Evolutionary conservation across 2,329 filamentous ascomycete species (phyloP), one percentile per base, ranked within the genome.

Genomic region (Aspergillus sp.): DNA sequence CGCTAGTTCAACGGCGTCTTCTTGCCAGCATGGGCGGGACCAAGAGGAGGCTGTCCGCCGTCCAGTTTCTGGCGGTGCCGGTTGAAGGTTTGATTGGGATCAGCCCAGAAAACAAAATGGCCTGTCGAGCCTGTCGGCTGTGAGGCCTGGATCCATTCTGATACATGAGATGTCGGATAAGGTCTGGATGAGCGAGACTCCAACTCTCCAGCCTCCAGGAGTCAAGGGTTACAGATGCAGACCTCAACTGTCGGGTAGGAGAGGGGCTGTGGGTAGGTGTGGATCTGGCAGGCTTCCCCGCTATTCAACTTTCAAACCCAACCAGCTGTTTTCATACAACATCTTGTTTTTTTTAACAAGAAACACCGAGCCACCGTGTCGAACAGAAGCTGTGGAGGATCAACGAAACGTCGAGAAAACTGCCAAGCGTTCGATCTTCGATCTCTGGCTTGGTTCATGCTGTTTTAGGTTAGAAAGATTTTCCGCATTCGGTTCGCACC

Each of bases 401-500:
- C 24, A 34, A 34, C 19, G 34, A 37, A n/a, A 30, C 27, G 27
- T 30, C 9, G 8, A 30, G 8, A 30, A 30, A 30, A 9, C 27
- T 27, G 27, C 27, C 6, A 15, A 19, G 34, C 15, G 22, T 56
- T 44, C 33, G 24, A 55, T 37, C 39, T 41, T 54, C 41, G 51
- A 53, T 48, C 41, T 40, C 20, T 51, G 20, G 7, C 20, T 22
- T 15, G 7, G 12, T 9, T 20, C 39, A 42, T 49, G 22, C 50
- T 45, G 44, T 40, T 44, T 37, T 37, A 5, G 44, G 46, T 15
- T 58, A 51, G 46, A 22, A 8, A 1, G 13, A 12, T 20, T 33
- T 44, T 51, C 46, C 56, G 56, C 46, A 37, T 58, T 47, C 56
- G 45, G 49, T 48, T 37, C 24, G 41, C 45, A 47, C 19, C 33